phyloP scores from a whole-genome alignment of 1,284 basidiomycete species.

The Pisolithus thermaeus region DNA sequence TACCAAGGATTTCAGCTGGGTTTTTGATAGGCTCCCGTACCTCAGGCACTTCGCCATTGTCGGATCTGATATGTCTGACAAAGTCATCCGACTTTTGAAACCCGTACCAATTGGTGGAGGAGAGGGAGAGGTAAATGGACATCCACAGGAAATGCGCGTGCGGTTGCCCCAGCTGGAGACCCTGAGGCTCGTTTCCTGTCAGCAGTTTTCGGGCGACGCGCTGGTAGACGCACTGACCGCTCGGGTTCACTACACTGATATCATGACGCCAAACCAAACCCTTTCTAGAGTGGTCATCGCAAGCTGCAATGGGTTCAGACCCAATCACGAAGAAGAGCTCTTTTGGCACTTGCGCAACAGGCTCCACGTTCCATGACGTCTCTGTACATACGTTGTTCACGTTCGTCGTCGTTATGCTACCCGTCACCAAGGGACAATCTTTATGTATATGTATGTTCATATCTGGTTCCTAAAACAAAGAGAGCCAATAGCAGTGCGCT shows the following conservation, averaged over 20 bases:
- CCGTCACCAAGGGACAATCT: not conserved
- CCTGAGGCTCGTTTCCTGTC: constrained; percentile 55
- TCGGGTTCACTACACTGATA: constrained; percentile 47
- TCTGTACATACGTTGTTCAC: not conserved
- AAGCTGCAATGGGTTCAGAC: constrained; percentile 19
- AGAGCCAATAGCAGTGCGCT: no score
- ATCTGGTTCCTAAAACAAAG: no score
- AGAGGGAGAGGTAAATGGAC: not conserved
- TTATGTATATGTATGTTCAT: no score
- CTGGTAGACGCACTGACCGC: constrained; percentile 46
- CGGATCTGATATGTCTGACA: constrained; percentile 73
- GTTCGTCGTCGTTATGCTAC: not conserved
- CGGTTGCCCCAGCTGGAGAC: constrained; percentile 48
- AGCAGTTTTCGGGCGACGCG: constrained; percentile 52
- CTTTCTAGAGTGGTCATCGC: constrained; percentile 21
- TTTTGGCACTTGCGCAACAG: constrained; percentile 22
- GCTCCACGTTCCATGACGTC: constrained; percentile 17
- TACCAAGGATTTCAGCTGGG: constrained; percentile 67
- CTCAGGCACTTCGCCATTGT: constrained; percentile 64
- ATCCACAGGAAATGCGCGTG: constrained; percentile 21
- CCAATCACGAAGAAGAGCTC: constrained; percentile 18
- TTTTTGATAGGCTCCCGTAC: constrained; percentile 48
- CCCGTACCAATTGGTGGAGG: constrained; percentile 26
- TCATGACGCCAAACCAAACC: constrained; percentile 22
- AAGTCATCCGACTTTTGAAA: constrained; percentile 52